A percentile compares a stretch with the other conserved stretches of the same genome.
phyloP scores from a whole-genome alignment of 2,329 filamentous ascomycete species.

The Colletotrichum sp. region DNA sequence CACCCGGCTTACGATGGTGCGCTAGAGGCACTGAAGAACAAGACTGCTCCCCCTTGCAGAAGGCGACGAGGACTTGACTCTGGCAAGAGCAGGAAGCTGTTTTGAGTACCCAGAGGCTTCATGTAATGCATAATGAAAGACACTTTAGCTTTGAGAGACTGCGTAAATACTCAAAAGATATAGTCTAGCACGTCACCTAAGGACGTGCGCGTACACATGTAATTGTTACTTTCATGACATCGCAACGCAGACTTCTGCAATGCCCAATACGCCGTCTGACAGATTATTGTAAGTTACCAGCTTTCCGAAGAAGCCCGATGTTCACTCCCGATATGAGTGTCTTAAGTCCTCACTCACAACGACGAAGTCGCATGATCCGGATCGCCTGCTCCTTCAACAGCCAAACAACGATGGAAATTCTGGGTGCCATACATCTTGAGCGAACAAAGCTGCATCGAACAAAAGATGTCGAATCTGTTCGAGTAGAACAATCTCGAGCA shows the following conservation, averaged over 20 bases:
- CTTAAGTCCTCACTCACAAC: background rate
- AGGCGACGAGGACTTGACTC: background rate
- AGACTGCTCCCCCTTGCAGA: slow-evolving; percentile 12
- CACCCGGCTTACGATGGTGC: slow-evolving; percentile 48
- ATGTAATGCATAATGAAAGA: background rate
- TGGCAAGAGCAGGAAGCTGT: slow-evolving; percentile 6
- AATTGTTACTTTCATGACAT: background rate
- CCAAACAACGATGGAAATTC: background rate
- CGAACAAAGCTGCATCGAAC: background rate
- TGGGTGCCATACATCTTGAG: background rate
- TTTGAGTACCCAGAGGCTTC: background rate
- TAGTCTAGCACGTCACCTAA: background rate
- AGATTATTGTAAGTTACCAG: background rate
- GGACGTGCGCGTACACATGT: background rate
- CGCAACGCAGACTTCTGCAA: accelerated
- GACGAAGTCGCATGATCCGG: background rate
- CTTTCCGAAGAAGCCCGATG: accelerated
- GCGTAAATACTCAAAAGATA: background rate
- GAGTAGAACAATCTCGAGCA: accelerated
- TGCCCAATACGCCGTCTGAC: accelerated
- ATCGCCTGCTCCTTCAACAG: background rate
- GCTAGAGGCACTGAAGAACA: slow-evolving; percentile 38
- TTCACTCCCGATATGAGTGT: background rate
- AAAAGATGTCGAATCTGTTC: background rate
- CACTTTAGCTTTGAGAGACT: background rate